Base-by-base conservation (phyloP, 192 early-diverging fungal species). In the Backusella tarrabulga region DNA sequence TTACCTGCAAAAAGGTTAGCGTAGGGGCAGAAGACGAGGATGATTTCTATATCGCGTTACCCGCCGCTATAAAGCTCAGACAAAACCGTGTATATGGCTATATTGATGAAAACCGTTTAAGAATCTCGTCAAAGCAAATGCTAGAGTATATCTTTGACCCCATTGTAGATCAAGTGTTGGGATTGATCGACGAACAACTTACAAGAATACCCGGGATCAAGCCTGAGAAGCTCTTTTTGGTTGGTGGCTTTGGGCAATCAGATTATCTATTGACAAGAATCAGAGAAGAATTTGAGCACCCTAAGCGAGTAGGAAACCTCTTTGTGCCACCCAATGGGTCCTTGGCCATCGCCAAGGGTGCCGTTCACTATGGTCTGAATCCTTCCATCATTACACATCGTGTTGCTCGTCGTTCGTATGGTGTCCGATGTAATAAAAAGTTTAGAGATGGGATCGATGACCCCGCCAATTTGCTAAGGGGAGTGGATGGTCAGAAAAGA, bases 181-280 rank as follows among this genome's bases (percentile, higher is more conserved):
- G 36, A 32, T 35, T 87, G 54, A 87, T 87, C 36, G 67, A 78
- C 42, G 67, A 77, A 44, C 85, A 87, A 72, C 75, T 85, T 46
- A 67, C 67, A 9, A 68, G 77, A 34, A 63, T 63, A 29, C 29
- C 71, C 0, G 79, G 74, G 21, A 69, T 73, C 26, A 60, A 68
- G 6, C 79, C 77, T 19, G 54, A 79, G 7, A 80, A 84, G 38
- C 42, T 87, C 41, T 87, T 85, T 74, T 77, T 87, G 71, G 85
- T 87, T 14, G 85, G 85, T 56, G 85, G 85, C 36, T 83, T 85
- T 70, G 84, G 85, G 32, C 78, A 79, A 67, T 85, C 83, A 0
- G 46, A 72, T 11, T 87, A 85, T 56, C 73, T 87, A 29, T 79
- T 76, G 34, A 72, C 73, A 17, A 67, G 77, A 23, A 66, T 87